Conservation (phyloP, 768 basidiomycete genomes). For the Tubosaeta sp. region DNA sequence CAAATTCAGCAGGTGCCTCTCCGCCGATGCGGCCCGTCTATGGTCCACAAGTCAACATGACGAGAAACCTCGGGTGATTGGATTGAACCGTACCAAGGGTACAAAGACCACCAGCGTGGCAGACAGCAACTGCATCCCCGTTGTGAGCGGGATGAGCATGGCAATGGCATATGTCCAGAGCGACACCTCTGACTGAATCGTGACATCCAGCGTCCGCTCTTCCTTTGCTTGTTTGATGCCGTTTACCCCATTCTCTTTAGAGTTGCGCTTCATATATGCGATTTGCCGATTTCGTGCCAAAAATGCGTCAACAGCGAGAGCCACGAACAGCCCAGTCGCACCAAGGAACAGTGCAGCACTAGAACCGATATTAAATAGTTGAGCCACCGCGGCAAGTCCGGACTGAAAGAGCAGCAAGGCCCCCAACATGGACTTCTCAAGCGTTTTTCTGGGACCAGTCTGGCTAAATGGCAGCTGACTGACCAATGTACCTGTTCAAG, state of each 20-base stretch:
- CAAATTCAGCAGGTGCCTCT: slow-evolving; percentile 82
- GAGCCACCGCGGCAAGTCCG: slow-evolving; percentile 51
- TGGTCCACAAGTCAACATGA: slow-evolving; percentile 1
- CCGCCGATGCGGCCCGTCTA: slow-evolving; percentile 81
- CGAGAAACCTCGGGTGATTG: slow-evolving; percentile 2
- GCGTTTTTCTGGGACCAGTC: slow-evolving; percentile 24
- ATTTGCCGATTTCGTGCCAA: slow-evolving; percentile 25
- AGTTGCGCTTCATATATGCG: not conserved
- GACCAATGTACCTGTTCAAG: slow-evolving; percentile 49
- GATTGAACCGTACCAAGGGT: slow-evolving; percentile 54
- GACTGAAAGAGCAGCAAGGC: slow-evolving; percentile 61
- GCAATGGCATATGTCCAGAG: slow-evolving; percentile 63
- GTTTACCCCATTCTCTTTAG: slow-evolving; percentile 2
- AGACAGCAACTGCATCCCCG: slow-evolving; percentile 53
- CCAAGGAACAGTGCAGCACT: slow-evolving; percentile 70
- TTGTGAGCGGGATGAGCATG: slow-evolving; percentile 49
- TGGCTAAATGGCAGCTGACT: slow-evolving; percentile 55
- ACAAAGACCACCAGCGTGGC: slow-evolving; percentile 84
- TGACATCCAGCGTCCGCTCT: not conserved
- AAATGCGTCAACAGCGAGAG: slow-evolving; percentile 51
- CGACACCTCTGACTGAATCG: slow-evolving; percentile 38
- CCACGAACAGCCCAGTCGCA: slow-evolving; percentile 51
- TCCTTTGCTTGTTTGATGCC: not conserved
- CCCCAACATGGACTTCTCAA: slow-evolving; percentile 60
- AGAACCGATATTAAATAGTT: slow-evolving; percentile 69